Evolutionary conservation across 75 land plant species (phyloP), one percentile per base, ranked within the genome.

Genomic region (Gnetum montanum): DNA sequence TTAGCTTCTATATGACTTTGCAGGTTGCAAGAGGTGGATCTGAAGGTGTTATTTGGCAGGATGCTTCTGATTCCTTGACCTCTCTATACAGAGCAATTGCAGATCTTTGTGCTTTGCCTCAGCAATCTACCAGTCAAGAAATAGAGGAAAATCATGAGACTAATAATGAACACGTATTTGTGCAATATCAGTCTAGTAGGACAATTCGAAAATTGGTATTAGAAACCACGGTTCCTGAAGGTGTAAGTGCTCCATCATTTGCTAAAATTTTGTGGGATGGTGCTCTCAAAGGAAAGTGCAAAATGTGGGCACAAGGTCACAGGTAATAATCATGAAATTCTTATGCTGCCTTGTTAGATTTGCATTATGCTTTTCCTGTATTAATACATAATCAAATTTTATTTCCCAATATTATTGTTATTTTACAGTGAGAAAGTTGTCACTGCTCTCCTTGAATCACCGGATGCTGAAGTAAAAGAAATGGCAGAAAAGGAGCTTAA

Each of bases 11-110:
- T 13, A 40, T 40, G n/a, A 40, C 43, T 40, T 33, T 62, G 54
- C 77, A 95, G 99, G 88, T 95, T 38, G 99, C 92, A 34, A 70
- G 34, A 16, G 96, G 96, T 22, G 99, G 99, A n/a, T 54, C 69
- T 53, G 87, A 72, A 64, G 78, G 75, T 38, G 63, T 90, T 59
- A 71, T 95, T 26, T 67, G 58, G 46, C 60, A 82, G 37, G 52
- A 69, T 10, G 57, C 71, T 26, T 58, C 74, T 38, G 74, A 60
- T 36, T 67, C 61, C 49, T 35, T 89, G 29, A 47, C 49, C 12
- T 30, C 54, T 10, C 66, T 95, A 27, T 85, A 90, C 61, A 60
- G 67, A 71, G 75, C 81, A 12, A 78, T 95, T 51, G 78, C 88
- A 57, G 68, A 85, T 16, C 59, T 86, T 43, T 85, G 76, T 24